Base-by-base conservation (phyloP, 73 alveolate genomes). In the Urostyla sp. region DNA sequence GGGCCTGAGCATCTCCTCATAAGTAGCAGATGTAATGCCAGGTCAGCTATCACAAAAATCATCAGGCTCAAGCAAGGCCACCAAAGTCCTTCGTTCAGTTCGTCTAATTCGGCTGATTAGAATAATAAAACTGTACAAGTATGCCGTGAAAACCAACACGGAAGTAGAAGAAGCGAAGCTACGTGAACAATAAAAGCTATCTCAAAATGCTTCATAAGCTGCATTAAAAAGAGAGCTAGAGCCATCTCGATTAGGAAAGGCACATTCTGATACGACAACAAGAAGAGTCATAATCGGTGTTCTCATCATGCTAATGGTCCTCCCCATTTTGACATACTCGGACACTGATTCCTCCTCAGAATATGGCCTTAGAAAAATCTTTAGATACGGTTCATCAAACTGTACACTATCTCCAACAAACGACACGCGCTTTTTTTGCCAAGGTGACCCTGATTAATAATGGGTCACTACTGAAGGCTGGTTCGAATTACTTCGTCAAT, bases 211-310 rank as follows among this genome's bases (percentile, higher is more conserved):
- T 8, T 77, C 81, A 48, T 88, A 91, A 46, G 97, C 97, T 0
- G 95, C 95, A n/a, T 57, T 91, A 34, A 91, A 88, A 58, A 67
- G 95, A 36, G 90, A 85, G 45, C 80, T 90, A 90, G 96, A 90
- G 54, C 93, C 96, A 0, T 59, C 82, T 23, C 49, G 90, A n/a
- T 66, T 90, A 0, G 94, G 96, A 32, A 90, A 90, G 72, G 90
- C 82, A 0, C 76, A 76, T 7, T 69, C 92, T 3, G 96, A 90
- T 58, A 86, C 90, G 3, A 59, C 80, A 7, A 90, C 92, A 32
- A 66, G 96, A 56, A 69, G 92, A 45, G 94, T 90, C 26, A 90
- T 90, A 50, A 90, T 90, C 28, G 96, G 93, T n/a, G 90, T 90
- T 8, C 69, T 90, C 0, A 55, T 66, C 1, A 72, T 90, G 91